A percentile compares a stretch with the other conserved stretches of the same genome.
These are phyloP conservation scores for Naumovozyma baii DNA, from an alignment of 805 yeast genomes.

Conservation along the genomic window DNA sequence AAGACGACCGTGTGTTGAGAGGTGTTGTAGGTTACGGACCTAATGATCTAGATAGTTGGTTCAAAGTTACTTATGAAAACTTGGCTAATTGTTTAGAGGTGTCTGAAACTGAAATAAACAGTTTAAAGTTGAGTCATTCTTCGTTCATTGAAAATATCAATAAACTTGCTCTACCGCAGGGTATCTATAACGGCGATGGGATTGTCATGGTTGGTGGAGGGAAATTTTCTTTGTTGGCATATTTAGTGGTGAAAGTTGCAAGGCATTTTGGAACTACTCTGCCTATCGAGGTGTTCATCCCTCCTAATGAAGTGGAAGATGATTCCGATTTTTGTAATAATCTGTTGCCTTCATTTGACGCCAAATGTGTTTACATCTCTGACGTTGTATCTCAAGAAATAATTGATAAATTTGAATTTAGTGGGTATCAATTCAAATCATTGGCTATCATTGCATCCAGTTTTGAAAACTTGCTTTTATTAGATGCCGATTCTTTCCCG, in stretches of 20 bases:
- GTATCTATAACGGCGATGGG: constrained; percentile 32
- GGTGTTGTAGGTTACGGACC: constrained; percentile 19
- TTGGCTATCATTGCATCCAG: constrained; percentile 63
- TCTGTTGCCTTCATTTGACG: constrained; percentile 48
- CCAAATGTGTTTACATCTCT: constrained; percentile 54
- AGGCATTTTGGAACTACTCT: constrained; percentile 56
- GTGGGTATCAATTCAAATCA: constrained; percentile 59
- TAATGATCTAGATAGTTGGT: constrained; percentile 14
- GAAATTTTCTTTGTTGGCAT: constrained; percentile 57
- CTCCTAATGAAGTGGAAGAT: constrained; percentile 52
- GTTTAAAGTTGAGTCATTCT: constrained; percentile 14
- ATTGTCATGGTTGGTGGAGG: constrained; percentile 73
- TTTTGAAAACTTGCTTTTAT: constrained; percentile 58
- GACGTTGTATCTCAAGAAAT: constrained; percentile 44
- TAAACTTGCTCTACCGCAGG: constrained; percentile 10
- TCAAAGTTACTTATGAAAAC: constrained; percentile 12
- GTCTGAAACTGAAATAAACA: constrained; percentile 8
- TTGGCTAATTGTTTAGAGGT: constrained; percentile 19
- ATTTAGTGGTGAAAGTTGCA: constrained; percentile 52
- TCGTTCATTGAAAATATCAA: constrained; percentile 9
- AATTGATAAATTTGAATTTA: constrained; percentile 37
- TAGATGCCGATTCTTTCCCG: constrained; percentile 74
- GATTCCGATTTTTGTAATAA: constrained; percentile 47
- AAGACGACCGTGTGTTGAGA: constrained; percentile 8
- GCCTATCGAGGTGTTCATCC: constrained; percentile 70